Conservation (phyloP, 169 alveolate species). For the Cryptosporidium felis region DNA sequence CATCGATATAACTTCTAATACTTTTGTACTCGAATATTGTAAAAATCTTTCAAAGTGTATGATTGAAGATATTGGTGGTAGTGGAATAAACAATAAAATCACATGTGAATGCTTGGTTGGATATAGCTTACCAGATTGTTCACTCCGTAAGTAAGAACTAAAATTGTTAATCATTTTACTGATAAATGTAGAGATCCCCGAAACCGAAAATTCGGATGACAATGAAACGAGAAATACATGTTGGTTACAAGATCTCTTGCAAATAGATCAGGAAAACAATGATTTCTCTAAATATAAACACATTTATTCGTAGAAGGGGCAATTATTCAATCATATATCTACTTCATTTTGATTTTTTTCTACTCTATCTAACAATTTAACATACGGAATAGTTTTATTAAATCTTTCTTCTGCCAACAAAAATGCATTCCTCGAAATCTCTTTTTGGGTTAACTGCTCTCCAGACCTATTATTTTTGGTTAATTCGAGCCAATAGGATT, state of each 20-base stretch:
- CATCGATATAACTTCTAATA: background rate
- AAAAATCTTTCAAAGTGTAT: slow-evolving; percentile 42
- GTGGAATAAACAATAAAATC: slow-evolving; percentile 21
- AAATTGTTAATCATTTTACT: background rate
- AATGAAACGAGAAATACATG: slow-evolving; percentile 59
- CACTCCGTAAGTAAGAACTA: slow-evolving; percentile 44
- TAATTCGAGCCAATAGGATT: slow-evolving; percentile 77
- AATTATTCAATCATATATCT: background rate
- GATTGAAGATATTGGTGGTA: slow-evolving; percentile 34
- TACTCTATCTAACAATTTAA: background rate
- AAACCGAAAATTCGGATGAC: slow-evolving; percentile 16
- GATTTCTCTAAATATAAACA: slow-evolving; percentile 43
- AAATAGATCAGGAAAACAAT: slow-evolving; percentile 34
- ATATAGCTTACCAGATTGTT: slow-evolving; percentile 64
- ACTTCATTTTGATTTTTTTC: slow-evolving; percentile 1
- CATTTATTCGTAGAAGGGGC: background rate
- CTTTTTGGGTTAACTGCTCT: slow-evolving; percentile 52
- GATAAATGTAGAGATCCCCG: slow-evolving; percentile 19
- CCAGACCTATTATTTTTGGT: slow-evolving; percentile 56
- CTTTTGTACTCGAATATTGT: slow-evolving; percentile 6
- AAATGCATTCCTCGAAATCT: slow-evolving; percentile 40
- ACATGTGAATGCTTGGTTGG: slow-evolving; percentile 30
- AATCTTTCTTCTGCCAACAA: slow-evolving; percentile 27
- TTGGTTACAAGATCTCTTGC: slow-evolving; percentile 55
- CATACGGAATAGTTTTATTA: background rate